Evolutionary conservation across 2,329 filamentous ascomycete species (phyloP), one percentile per base, ranked within the genome.

Genomic region (Cryphonectria carpinicola): DNA sequence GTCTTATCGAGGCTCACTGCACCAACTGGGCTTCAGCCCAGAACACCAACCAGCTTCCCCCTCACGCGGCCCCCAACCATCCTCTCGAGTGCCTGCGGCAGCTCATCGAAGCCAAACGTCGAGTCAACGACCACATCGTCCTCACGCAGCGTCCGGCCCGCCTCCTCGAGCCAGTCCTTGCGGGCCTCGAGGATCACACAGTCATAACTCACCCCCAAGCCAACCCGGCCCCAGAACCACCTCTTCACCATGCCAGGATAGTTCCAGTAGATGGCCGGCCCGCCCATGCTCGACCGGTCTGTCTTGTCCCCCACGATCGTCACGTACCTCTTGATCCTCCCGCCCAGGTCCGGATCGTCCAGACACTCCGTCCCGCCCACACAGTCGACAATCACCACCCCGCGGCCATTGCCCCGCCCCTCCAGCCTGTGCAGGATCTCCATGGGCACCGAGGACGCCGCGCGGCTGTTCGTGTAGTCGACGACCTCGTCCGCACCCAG

Each of bases 261-360:
- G 39, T 28, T 62, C 66, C 22, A 60, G 43, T 67, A 67, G 22
- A 67, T 62, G 8, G 58, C 66, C 43, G 66, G 66, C 8, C 66
- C 66, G 17, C 66, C 66, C 56, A 67, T 54, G n/a, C 66, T 67
- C 41, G 39, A 37, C 25, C 66, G 39, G 46, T 62, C 58, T 32
- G 66, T 63, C 66, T 67, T 62, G 41, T 67, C 66, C 8, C 66
- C 66, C 56, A 67, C 66, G 19, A 67, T 67, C 5, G 56, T 67
- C 19, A 67, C 56, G 11, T 67, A 67, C 28, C 56, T 60, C 17
- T 22, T 25, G 41, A 67, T 63, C 58, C 52, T 67, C 19, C 56
- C 56, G n/a, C 56, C 56, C 56, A 67, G 32, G 2, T 62, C 56
- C 25, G 41, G 22, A 35, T 67, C 39, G 19, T 62, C 56, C 28